Percentiles rank a stretch among this genome's conserved stretches.
Evolutionary conservation across 73 alveolate species (phyloP).

Genomic region (Halteria grandinella): DNA sequence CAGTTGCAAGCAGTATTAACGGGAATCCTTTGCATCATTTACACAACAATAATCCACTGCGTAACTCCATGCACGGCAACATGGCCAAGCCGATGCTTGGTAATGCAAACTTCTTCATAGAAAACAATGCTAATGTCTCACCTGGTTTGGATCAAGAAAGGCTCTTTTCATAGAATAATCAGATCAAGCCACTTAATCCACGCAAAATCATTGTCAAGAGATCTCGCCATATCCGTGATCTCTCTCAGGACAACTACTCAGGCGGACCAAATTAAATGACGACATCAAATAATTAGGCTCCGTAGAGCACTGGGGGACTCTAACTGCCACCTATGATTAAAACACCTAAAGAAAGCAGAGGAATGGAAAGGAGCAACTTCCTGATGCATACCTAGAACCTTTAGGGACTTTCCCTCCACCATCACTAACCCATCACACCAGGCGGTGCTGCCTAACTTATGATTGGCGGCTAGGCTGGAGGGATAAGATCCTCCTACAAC

Average conservation of each 20-base stretch:
- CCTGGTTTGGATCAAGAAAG: not conserved
- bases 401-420: not conserved
- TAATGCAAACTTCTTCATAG: not conserved
- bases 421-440: not conserved
- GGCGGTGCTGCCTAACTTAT: not conserved
- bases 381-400: not conserved
- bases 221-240: slow-evolving; percentile 39
- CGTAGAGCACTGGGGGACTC: too few relatives aligned
- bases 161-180: too few relatives aligned
- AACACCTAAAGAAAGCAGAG: slow-evolving; percentile 34
- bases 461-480: not conserved
- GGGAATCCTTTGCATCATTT: not conserved
- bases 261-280: not conserved
- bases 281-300: not conserved
- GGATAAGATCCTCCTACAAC: too few relatives aligned
- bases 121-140: not conserved
- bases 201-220: slow-evolving; percentile 27
- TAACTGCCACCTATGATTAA: slow-evolving; percentile 49
- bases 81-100: not conserved
- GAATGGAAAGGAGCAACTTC: not conserved
- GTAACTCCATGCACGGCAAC: not conserved
- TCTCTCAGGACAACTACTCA: slow-evolving; percentile 27
- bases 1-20: not conserved
- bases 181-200: too few relatives aligned
- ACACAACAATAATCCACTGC: not conserved